Base-by-base conservation (phyloP, 352 stramenopile species). In the Peronospora destructor region DNA sequence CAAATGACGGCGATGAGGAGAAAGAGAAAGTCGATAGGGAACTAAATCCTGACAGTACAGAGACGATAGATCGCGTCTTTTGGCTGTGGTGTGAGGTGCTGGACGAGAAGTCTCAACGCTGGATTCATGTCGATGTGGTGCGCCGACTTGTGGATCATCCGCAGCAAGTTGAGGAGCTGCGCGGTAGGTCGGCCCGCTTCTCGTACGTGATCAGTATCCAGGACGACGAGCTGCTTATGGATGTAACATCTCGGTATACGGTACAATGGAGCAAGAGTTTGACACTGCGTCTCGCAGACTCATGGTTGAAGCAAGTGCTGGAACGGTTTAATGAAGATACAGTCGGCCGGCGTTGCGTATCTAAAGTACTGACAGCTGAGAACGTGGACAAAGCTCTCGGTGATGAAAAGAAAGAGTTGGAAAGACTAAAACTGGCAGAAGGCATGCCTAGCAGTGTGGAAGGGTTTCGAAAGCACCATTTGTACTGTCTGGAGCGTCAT, bases 401-500 rank as follows among this genome's bases (percentile, higher is more conserved):
- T 7, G 36, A 64, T 2, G 82, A 91, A 36, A 61, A 66, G n/a
- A 49, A 53, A 14, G 39, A 57, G 33, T 13, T 75, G 5, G 47
- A 71, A 35, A 43, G 17, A 5, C 30, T 62, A n/a, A 73, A 67
- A 30, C 45, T 91, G 25, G 45, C 44, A 6, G 80, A 93, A 55
- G 71, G 64, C 4, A 86, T 94, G 76, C 84, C 83, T 0, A 77
- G 68, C 13, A 91, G 73, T 33, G n/a, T 87, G 9, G 75, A 88
- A 44, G 75, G 57, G 7, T 95, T 94, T 49, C 70, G 63, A 28
- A 88, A 86, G 21, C 85, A 95, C 45, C 72, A 84, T 26, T 16
- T 86, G 41, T 93, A 89, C 53, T 84, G 77, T 44, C 64, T 95
- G 5, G 76, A 91, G 54, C 70, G 73, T 10, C 79, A 92, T 46